Base-by-base conservation (phyloP, 129 eudicot species). In the Arctium lappa region DNA sequence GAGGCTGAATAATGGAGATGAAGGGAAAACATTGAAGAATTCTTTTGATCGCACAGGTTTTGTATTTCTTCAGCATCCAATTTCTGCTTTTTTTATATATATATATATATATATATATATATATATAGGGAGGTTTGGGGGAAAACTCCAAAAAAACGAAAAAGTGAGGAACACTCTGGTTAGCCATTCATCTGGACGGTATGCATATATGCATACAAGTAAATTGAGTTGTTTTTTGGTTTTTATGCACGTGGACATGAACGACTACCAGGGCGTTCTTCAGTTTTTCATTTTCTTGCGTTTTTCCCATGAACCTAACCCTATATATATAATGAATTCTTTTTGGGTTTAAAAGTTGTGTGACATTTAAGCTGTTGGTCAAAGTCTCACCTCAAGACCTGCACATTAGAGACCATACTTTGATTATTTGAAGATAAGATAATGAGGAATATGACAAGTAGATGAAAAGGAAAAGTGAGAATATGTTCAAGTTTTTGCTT, bases 11-110 rank as follows among this genome's bases (percentile, higher is more conserved):
- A 83, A 73, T 80, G 88, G 91, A 83, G 82, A 79, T 70, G 89
- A 88, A 81, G 76, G 85, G 72, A 89, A 86, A 81, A 82, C 76
- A 48, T 12, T 60, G 74, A 89, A 88, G 81, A 80, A 75, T 81
- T 81, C 84, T 31, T 75, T 74, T 78, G 89, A 84, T 84, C 85
- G 88, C 74, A 83, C 85, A 78, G 91, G 91, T 84, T 87, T 79
- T 82, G 89, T 87, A 71, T 75, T 31, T 71, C 42, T 85, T 75
- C 71, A 84, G 77, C 77, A 75, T 69, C 80, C 50, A 73, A 78
- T 77, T 86, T 38, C 56, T 79, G 79, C 81, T 89, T 83, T 72
- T 48, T 0, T 39, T 39, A 10, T 46, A 38, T 10, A 15, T 65
- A 3, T 75, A 30, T 30, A 69, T 22, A 8, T 75, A 29, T 34